phyloP scores from a whole-genome alignment of 163 green algal species.

The Volvox carteri region DNA sequence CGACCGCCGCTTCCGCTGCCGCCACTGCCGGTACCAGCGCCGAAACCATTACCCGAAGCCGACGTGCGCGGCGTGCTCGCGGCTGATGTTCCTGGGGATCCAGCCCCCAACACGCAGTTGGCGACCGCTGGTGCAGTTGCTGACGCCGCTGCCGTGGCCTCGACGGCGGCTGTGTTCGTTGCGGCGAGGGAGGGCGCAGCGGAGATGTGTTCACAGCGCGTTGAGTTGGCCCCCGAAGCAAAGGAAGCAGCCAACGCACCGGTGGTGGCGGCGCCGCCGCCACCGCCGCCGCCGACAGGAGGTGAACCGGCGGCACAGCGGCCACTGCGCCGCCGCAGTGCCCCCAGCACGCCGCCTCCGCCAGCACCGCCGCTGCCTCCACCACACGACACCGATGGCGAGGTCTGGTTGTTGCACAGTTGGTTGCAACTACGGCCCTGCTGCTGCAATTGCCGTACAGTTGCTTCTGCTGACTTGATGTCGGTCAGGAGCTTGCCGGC shows the following conservation, averaged over 20 bases:
- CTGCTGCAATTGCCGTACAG: constrained; percentile 2
- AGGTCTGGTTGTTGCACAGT: background rate
- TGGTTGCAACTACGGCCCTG: background rate
- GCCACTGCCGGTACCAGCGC: background rate
- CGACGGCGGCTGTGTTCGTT: background rate
- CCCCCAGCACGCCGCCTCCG: constrained; percentile 9
- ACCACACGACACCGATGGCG: background rate
- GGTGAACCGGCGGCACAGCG: background rate
- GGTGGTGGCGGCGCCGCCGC: background rate
- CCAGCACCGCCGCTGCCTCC: background rate
- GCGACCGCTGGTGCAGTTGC: background rate
- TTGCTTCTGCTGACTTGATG: background rate
- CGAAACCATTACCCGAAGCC: background rate
- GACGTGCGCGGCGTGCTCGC: constrained; percentile 6
- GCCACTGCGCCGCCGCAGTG: background rate
- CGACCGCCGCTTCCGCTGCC: background rate
- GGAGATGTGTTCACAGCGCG: background rate
- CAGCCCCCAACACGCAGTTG: background rate
- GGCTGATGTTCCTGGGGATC: background rate
- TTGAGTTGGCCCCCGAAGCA: too few species aligned
- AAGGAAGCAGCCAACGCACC: too few species aligned
- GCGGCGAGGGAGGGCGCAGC: background rate
- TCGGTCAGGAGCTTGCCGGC: constrained; percentile 10
- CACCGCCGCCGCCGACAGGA: background rate
- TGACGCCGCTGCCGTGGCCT: background rate